Evolutionary conservation across 2,329 filamentous ascomycete genomes (phyloP), one percentile per base, ranked within the genome.

Genomic region (Emergomyces africanus): DNA sequence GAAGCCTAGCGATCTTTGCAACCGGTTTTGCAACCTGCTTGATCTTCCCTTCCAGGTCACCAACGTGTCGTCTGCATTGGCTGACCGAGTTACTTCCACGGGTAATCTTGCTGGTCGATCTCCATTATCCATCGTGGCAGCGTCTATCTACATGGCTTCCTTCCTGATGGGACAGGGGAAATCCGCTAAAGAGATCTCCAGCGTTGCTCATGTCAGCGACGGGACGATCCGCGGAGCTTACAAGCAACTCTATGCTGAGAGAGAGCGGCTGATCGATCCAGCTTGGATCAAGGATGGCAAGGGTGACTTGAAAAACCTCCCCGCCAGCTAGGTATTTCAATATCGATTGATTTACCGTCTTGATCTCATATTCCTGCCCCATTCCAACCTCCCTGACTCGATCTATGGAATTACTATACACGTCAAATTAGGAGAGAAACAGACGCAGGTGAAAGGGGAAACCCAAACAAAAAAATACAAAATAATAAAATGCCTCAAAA

Each of bases 221-320:
- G 91, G 94, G 59, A 99, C 94, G 0, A 96, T 99, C 67, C 91
- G 95, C 68, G 95, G 89, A 30, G 91, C 92, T 0, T 99, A 97
- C 78, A 94, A 94, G 70, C 85, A 88, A 68, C 80, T 99, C 54
- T 92, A 91, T 70, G 79, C 81, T 20, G 85, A 87, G 54, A 83
- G 85, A 56, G 85, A 92, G 59, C 80, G 83, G 62, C 76, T 99
- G 60, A 83, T 96, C 67, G 84, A 87, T 65, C 78, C 83, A 57
- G 83, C 87, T 61, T 92, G 89, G 84, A 79, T 92, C 58, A 79
- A 81, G 58, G 83, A 85, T 61, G 87, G 87, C 60, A 81, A 82
- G 67, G 88, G 85, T 42, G 85, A 85, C 65, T 79, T 89, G 72
- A 82, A 82, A 49, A 86, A 84, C 64, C 80, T 96, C 58, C 89